phyloP scores from a whole-genome alignment of 1,284 basidiomycete species.

The Golubevia pallescens region DNA sequence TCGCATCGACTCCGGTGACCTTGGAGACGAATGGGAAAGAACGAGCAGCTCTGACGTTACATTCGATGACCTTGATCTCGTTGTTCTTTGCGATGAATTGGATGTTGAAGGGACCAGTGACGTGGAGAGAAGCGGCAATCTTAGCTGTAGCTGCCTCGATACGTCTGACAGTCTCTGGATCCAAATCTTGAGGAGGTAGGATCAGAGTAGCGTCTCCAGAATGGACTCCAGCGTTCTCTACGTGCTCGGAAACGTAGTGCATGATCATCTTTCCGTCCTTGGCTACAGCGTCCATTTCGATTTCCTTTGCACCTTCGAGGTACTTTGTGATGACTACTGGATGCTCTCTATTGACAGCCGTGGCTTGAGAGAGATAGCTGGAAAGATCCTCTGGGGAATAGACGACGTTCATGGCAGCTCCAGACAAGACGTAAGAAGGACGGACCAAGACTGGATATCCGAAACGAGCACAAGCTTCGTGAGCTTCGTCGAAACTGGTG shows the following conservation, averaged over 20 bases:
- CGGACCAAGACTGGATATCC: slow-evolving; percentile 95
- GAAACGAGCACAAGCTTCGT: slow-evolving; percentile 64
- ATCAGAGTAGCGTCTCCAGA: slow-evolving; percentile 98
- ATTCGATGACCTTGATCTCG: slow-evolving; percentile 99
- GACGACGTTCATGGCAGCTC: slow-evolving; percentile 99
- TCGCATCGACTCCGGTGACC: slow-evolving; percentile 94
- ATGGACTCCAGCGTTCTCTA: slow-evolving; percentile 98
- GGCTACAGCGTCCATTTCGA: slow-evolving; percentile 99
- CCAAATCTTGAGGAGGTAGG: slow-evolving; percentile 95
- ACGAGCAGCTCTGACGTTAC: slow-evolving; percentile 94
- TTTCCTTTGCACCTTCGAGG: slow-evolving; percentile 99
- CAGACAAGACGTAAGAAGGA: slow-evolving; percentile 96
- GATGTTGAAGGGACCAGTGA: slow-evolving; percentile 98
- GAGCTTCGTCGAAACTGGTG: slow-evolving; percentile 85
- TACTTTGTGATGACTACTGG: slow-evolving; percentile 99
- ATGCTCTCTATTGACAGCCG: slow-evolving; percentile 93
- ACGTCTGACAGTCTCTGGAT: slow-evolving; percentile 91
- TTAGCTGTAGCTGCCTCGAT: slow-evolving; percentile 96
- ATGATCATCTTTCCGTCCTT: slow-evolving; percentile 96
- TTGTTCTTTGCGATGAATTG: slow-evolving; percentile 99
- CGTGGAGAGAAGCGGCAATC: slow-evolving; percentile 92
- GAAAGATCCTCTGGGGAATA: slow-evolving; percentile 88
- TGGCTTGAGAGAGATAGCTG: slow-evolving; percentile 92
- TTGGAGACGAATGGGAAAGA: slow-evolving; percentile 99
- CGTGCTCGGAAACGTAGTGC: slow-evolving; percentile 99